Evolutionary conservation across 2,329 filamentous ascomycete genomes (phyloP).

Genomic region (Apiospora marii): DNA sequence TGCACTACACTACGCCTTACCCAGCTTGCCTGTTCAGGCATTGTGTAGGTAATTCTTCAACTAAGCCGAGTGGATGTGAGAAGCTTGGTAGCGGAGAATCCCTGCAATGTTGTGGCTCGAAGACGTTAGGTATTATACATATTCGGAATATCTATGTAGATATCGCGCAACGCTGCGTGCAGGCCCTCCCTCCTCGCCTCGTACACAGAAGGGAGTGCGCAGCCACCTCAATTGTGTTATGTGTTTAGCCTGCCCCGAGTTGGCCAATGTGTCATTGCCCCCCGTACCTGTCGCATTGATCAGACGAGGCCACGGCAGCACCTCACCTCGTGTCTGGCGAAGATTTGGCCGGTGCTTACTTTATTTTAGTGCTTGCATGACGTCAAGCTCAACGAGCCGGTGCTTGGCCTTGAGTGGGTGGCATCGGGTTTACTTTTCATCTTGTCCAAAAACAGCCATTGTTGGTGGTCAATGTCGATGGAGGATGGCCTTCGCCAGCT

Average conservation of each 20-base stretch:
- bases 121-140: neutral
- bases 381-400: slow-evolving; percentile 14
- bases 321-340: slow-evolving; percentile 9
- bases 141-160: neutral
- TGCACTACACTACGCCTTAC: slow-evolving; percentile 2
- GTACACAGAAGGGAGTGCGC: neutral
- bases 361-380: neutral
- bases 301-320: slow-evolving; percentile 8
- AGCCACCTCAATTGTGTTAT: neutral
- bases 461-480: neutral
- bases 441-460: neutral
- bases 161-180: neutral
- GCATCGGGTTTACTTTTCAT: neutral
- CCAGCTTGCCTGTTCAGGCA: neutral
- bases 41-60: neutral
- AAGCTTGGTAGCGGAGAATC: slow-evolving; percentile 10
- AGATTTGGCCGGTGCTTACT: slow-evolving; percentile 4
- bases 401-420: slow-evolving; percentile 5
- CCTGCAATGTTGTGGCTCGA: neutral
- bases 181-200: neutral
- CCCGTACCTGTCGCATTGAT: neutral
- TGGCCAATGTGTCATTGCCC: neutral
- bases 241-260: neutral
- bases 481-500: neutral
- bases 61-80: neutral